Percentiles rank a stretch among this genome's conserved stretches.
phyloP scores from a whole-genome alignment of 208 protist genomes.

The Jaenimonas drosophilae region DNA sequence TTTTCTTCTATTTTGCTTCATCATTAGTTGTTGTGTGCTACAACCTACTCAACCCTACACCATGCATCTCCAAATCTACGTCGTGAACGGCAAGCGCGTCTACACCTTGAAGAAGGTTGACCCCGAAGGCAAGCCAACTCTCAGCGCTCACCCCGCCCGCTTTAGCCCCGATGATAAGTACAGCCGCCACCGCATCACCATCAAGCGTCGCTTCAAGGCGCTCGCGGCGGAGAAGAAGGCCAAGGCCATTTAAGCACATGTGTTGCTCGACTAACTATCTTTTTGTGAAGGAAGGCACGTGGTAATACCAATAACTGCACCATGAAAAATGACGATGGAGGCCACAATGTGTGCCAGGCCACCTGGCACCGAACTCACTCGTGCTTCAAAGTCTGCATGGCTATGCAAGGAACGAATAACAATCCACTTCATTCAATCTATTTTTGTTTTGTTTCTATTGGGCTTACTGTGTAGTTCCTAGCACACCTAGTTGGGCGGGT shows the following conservation, averaged over 20 bases:
- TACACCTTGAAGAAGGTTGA: constrained; percentile 92
- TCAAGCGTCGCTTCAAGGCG: constrained; percentile 90
- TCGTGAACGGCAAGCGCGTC: constrained; percentile 79
- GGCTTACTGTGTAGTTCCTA: too few species aligned
- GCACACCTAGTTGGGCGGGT: too few species aligned
- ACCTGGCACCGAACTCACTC: too few species aligned
- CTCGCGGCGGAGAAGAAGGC: constrained; percentile 62
- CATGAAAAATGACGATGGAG: not conserved
- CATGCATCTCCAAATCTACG: constrained; percentile 78
- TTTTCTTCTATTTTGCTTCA: constrained; percentile 7
- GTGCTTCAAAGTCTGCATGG: too few species aligned
- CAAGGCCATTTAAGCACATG: constrained; percentile 47
- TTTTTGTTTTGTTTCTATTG: too few species aligned
- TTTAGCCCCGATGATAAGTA: constrained; percentile 93
- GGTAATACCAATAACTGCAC: not conserved
- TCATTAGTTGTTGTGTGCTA: constrained; percentile 7
- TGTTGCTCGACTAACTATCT: not conserved
- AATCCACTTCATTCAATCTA: too few species aligned
- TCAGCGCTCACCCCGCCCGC: constrained; percentile 86
- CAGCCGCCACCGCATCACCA: constrained; percentile 82
- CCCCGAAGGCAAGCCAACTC: constrained; percentile 79
- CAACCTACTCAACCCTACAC: not conserved
- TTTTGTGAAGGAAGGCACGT: not conserved
- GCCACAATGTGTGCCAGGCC: not conserved
- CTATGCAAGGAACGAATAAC: too few species aligned